phyloP scores from a whole-genome alignment of 176 grass and related monocot genomes.

The Alopecurus myosuroides region DNA sequence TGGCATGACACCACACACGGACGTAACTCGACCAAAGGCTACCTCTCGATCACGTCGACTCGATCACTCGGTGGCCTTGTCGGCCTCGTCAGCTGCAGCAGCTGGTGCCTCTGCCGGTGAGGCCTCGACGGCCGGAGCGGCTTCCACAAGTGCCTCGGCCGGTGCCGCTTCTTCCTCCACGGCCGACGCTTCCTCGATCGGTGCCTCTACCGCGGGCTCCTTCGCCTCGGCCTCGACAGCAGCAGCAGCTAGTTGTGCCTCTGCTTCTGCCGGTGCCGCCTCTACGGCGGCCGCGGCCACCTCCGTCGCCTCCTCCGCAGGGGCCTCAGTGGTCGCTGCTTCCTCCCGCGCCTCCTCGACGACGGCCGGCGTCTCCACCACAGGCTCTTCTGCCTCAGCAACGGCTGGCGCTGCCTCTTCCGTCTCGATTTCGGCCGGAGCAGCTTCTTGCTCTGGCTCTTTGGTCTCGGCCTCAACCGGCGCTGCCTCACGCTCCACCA shows the following conservation, averaged over 20 bases:
- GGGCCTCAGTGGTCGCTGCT: not conserved
- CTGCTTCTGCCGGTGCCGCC: not conserved
- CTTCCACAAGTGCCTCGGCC: not conserved
- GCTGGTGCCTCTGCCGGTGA: not conserved
- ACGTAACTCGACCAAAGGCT: not conserved
- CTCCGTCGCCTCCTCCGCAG: not conserved
- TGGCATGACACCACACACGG: not conserved
- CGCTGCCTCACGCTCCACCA: not conserved
- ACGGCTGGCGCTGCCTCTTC: not conserved
- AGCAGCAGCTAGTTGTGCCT: not conserved
- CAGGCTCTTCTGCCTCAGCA: not conserved
- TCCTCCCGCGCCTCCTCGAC: not conserved
- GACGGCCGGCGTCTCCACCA: not conserved
- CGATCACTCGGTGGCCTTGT: conserved; percentile 7
- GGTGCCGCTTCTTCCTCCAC: not conserved
- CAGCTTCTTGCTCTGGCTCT: conserved; percentile 4
- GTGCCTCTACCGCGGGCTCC: not conserved
- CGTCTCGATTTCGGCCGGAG: not conserved
- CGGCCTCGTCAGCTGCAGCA: not conserved
- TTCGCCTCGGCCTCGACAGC: conserved; percentile 7
- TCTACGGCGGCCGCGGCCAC: not conserved
- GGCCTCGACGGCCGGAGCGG: not conserved
- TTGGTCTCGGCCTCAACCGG: conserved; percentile 23
- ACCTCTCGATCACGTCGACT: not conserved
- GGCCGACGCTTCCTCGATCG: not conserved